Evolutionary conservation across 345 rosid species (phyloP).

Genomic region (Clausena lansium): DNA sequence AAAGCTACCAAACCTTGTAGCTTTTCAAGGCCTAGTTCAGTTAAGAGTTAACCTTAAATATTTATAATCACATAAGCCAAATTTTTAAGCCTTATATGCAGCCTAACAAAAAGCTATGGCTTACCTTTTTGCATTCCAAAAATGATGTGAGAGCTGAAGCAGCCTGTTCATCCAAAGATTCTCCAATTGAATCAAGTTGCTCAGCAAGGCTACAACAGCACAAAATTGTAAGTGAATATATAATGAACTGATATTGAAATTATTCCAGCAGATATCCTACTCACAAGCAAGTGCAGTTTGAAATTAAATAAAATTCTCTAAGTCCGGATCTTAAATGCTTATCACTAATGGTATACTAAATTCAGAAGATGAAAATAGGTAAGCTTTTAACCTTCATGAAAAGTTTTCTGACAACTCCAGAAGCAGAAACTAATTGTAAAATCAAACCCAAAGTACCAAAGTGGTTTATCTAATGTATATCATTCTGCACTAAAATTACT

Average conservation of each 20-base stretch:
- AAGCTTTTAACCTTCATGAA: not conserved
- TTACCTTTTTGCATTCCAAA: conserved; percentile 75
- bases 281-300: not conserved
- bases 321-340: not conserved
- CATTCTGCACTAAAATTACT: not conserved
- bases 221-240: not conserved
- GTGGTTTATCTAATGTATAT: not conserved
- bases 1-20: not conserved
- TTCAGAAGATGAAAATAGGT: not conserved
- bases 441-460: not conserved
- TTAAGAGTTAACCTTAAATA: no score
- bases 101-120: not conserved
- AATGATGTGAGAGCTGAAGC: conserved; percentile 58
- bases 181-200: conserved; percentile 83
- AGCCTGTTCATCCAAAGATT: conserved; percentile 71
- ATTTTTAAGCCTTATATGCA: not conserved
- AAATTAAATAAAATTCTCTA: conserved; percentile 8
- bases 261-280: not conserved
- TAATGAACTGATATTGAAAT: not conserved
- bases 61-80: no score
- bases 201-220: conserved; percentile 73
- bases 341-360: not conserved
- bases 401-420: not conserved
- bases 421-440: not conserved
- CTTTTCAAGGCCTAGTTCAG: no score